Base-by-base conservation (phyloP, 176 grass and related monocot species). In the Hordeum marinum region DNA sequence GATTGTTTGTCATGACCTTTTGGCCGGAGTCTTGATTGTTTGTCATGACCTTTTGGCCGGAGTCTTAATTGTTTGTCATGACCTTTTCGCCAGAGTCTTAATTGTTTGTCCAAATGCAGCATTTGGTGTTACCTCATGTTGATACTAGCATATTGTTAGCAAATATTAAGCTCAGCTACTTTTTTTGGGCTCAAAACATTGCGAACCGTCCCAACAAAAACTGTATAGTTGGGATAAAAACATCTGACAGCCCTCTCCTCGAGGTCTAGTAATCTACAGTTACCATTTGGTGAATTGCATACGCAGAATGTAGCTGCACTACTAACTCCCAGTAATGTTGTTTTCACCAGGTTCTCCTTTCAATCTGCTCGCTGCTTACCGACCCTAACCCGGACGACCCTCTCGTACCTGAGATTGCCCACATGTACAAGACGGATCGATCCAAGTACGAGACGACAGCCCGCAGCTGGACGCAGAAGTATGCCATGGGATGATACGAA, bases 391-490 rank as follows among this genome's bases (percentile, higher is more conserved):
- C 91, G 8, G 91, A 92, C 11, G 91, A 92, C 36, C 91, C 91
- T 87, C 91, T 92, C 73, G 91, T 92, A 23, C 91, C 91, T 11
- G 91, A 92, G 84, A 92, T 92, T 32, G 91, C 91, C 32, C 91
- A 92, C 62, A 92, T 92, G 91, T 92, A 92, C 81, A 92, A 92
- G 91, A 92, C 84, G 0, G 87, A 92, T 27, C 63, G 84, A 48
- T 39, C 81, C 0, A 92, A 92, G 63, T 92, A 92, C 1, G 91
- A 92, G 79, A 72, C 81, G 11, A 92, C 91, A 72, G 84, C 91
- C 48, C 91, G 91, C 79, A 90, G 84, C 87, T 92, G 91, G 91
- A 87, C 91, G 2, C 91, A 92, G 87, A 92, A 92, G 71, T 92
- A 92, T 81, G 91, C 91, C 36, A 92, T 92, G 91, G 84, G 91